These are phyloP conservation scores for Flaveria bidentis DNA, from an alignment of 129 eudicot genomes.

Conservation along the genomic window DNA sequence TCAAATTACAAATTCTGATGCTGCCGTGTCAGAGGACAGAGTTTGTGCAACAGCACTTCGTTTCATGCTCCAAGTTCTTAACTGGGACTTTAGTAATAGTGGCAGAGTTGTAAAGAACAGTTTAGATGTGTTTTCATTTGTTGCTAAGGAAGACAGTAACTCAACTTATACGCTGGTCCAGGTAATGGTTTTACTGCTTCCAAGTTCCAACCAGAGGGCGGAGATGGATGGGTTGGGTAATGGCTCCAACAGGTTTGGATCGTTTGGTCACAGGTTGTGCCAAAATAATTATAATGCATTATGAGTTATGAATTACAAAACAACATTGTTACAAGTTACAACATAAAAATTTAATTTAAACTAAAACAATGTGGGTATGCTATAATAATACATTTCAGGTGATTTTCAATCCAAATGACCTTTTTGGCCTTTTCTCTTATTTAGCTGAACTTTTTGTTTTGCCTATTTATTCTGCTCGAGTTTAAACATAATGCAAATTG, in stretches of 20 bases:
- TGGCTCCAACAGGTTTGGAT: background rate
- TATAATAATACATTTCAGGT: background rate
- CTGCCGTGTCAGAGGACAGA: conserved; percentile 73
- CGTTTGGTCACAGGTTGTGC: background rate
- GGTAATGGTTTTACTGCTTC: conserved; percentile 44
- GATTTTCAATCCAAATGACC: background rate
- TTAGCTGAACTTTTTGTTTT: background rate
- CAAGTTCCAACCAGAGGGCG: background rate
- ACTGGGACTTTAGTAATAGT: conserved; percentile 74
- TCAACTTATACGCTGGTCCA: conserved; percentile 67
- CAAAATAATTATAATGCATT: background rate
- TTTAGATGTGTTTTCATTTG: conserved; percentile 56
- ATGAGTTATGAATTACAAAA: background rate
- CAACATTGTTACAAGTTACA: background rate
- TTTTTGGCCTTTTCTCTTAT: background rate
- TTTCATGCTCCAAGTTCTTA: conserved; percentile 88
- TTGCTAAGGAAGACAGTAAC: conserved; percentile 54
- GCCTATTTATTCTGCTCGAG: background rate
- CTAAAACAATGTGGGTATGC: background rate
- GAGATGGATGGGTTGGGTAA: conserved; percentile 2
- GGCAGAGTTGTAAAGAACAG: conserved; percentile 53
- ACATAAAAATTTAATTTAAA: background rate
- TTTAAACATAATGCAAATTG: background rate
- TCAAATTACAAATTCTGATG: conserved; percentile 62
- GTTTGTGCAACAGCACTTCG: conserved; percentile 86